These are phyloP conservation scores for Elongisporangium undulatum DNA, from an alignment of 352 stramenopile genomes.

Conservation along the genomic window DNA sequence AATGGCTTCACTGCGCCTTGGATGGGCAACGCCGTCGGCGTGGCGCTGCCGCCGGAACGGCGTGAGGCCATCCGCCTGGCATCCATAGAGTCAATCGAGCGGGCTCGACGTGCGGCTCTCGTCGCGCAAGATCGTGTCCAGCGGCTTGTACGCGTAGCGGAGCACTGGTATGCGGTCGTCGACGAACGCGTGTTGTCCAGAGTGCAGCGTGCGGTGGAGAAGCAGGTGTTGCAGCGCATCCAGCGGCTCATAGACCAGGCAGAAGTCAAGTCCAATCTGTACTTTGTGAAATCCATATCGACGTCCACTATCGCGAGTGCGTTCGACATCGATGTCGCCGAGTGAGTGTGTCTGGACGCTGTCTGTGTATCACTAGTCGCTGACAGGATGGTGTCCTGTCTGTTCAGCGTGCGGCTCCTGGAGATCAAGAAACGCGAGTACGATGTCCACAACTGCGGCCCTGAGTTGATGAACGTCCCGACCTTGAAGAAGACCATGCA, in stretches of 20 bases:
- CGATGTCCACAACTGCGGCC: slow-evolving; percentile 45
- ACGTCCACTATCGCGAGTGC: slow-evolving; percentile 47
- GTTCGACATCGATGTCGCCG: slow-evolving; percentile 38
- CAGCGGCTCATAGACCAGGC: slow-evolving; percentile 36
- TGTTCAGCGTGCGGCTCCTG: slow-evolving; percentile 37
- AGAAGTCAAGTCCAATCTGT: slow-evolving; percentile 52
- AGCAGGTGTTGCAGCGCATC: slow-evolving; percentile 38
- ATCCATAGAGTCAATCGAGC: slow-evolving; percentile 15
- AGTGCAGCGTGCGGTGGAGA: slow-evolving; percentile 44
- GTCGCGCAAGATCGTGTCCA: slow-evolving; percentile 27
- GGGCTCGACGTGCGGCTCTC: slow-evolving; percentile 19
- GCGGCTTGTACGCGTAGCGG: slow-evolving; percentile 26
- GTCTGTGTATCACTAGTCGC: not conserved
- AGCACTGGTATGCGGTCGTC: slow-evolving; percentile 42
- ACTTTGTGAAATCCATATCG: slow-evolving; percentile 63
- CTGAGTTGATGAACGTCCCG: slow-evolving; percentile 39
- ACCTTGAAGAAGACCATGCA: slow-evolving; percentile 26
- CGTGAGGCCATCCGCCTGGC: slow-evolving; percentile 15
- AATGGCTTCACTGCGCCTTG: not conserved
- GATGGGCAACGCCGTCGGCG: slow-evolving; percentile 53
- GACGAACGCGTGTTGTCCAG: slow-evolving; percentile 49
- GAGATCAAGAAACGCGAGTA: slow-evolving; percentile 51
- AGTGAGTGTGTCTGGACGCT: slow-evolving; percentile 25
- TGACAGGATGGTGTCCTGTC: not conserved
- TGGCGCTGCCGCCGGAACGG: slow-evolving; percentile 22